Base-by-base conservation (phyloP, 768 basidiomycete species). In the Amanita rubescens region DNA sequence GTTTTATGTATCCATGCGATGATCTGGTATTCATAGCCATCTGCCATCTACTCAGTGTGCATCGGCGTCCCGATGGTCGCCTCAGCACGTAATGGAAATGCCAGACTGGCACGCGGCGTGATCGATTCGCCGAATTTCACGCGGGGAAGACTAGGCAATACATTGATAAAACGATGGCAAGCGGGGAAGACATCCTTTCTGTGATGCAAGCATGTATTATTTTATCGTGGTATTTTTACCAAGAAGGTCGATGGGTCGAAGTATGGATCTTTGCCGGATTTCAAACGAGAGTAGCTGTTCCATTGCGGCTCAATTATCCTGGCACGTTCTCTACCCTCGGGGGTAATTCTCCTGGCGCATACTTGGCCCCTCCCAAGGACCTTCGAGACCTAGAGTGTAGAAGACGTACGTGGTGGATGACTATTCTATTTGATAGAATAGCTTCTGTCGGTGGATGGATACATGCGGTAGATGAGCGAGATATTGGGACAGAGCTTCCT, bases 251-350 rank as follows among this genome's bases (percentile, higher is more conserved):
- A 51, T 81, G 90, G 90, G 90, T 92, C 8, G 90, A 93, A 68
- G 85, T 92, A 3, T 92, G 90, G 90, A 87, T 91, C 37, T 90
- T 90, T 67, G 88, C 90, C 17, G 87, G 80, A 11, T 91, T 91
- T 62, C 87, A 90, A 63, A 88, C 84, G 14, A 78, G 90, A 27
- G 87, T 88, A 17, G 86, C 88, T 22, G 76, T 92, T 15, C 90
- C 90, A 5, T 73, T 93, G 27, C 82, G 90, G 39, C 69, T 91
- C 24, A 93, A 93, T 66, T 90, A 89, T 65, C 90, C 89, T 3
- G 90, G 90, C 33, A 90, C 90, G 15, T 90, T 85, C 62, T 81
- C 83, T 5, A 79, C 79, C 12, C 81, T 86, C 53, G 81, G 76
- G 4, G 79, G 74, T 58, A 77, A 75, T 50, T 82, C 84, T n/a